These are phyloP conservation scores for Selaginella moellendorffii DNA, from an alignment of 75 land plant genomes.

Conservation along the genomic window DNA sequence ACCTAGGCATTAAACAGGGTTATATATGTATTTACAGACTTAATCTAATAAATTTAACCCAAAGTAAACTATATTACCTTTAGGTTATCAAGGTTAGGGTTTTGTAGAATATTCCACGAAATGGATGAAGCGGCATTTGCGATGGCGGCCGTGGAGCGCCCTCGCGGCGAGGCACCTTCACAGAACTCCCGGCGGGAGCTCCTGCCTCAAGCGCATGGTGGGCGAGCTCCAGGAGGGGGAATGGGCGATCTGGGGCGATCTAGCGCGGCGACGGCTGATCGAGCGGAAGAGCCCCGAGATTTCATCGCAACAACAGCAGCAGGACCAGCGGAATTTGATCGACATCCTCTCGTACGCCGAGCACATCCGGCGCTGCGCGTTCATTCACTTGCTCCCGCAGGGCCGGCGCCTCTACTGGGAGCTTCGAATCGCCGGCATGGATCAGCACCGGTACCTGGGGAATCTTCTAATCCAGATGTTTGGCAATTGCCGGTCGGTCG, in stretches of 20 bases:
- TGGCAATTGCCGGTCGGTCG: not conserved
- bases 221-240: not conserved
- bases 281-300: too few relatives aligned
- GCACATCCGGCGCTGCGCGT: not conserved
- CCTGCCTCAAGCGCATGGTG: not conserved
- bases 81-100: too few relatives aligned
- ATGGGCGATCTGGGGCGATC: not conserved
- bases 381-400: not conserved
- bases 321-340: too few relatives aligned
- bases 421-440: not conserved
- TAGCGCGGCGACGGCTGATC: not conserved
- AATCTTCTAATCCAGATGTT: slow-evolving; percentile 7
- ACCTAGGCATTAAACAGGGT: too few relatives aligned
- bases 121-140: too few relatives aligned
- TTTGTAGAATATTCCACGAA: too few relatives aligned
- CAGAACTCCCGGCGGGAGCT: not conserved
- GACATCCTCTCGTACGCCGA: not conserved
- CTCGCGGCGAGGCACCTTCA: too few relatives aligned
- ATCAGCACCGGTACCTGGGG: not conserved
- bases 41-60: too few relatives aligned
- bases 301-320: not conserved
- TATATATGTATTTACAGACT: too few relatives aligned
- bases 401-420: not conserved
- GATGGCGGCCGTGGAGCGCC: too few relatives aligned
- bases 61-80: too few relatives aligned